These are phyloP conservation scores for Akanthomyces lecanii DNA, from an alignment of 2,329 filamentous ascomycete species.

Conservation along the genomic window DNA sequence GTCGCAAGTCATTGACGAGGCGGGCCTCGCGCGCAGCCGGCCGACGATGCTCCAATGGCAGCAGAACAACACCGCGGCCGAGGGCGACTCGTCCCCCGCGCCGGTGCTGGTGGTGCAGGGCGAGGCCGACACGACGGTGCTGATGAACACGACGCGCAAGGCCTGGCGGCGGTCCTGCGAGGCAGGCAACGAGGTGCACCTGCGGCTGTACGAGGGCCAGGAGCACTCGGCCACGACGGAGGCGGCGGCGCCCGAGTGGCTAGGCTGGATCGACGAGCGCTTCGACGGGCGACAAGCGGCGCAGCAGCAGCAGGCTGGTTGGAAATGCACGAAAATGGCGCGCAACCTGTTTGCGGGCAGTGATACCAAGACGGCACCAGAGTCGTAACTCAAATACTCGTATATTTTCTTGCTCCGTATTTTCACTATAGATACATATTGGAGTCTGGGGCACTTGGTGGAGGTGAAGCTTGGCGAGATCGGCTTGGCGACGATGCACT, in stretches of 20 bases:
- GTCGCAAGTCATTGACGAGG: not conserved
- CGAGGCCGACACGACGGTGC: conserved; percentile 15
- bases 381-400: not conserved
- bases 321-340: not conserved
- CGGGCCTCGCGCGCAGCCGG: not conserved
- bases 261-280: conserved; percentile 10
- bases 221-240: conserved; percentile 13
- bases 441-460: not conserved
- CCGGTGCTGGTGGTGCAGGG: conserved; percentile 19
- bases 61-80: conserved; percentile 4
- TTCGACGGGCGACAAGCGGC: not conserved
- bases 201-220: conserved; percentile 12
- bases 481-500: not conserved
- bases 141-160: conserved; percentile 3
- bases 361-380: not conserved
- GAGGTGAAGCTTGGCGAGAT: not conserved
- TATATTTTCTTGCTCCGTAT: no score
- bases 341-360: not conserved
- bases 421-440: not conserved
- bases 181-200: conserved; percentile 17
- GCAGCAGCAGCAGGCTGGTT: not conserved
- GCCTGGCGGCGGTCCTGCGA: conserved; percentile 13
- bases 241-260: conserved; percentile 12
- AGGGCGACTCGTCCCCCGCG: conserved; percentile 12
- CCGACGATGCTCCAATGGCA: conserved; percentile 14